Base-by-base conservation (phyloP, 306 rosid genomes). In the Lathyrus tuberosus region DNA sequence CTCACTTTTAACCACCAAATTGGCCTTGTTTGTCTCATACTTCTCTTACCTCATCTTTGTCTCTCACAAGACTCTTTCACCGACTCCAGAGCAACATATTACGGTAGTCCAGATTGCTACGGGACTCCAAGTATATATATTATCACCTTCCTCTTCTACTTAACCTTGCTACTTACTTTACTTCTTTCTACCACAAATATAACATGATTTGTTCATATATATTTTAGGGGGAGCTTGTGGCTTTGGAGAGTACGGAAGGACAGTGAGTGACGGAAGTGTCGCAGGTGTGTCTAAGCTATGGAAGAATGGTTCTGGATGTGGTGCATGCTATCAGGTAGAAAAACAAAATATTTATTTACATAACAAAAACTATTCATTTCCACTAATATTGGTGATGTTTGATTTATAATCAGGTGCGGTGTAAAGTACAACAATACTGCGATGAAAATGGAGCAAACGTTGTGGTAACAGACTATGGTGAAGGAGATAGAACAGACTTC, bases 211-310 rank as follows among this genome's bases (percentile, higher is more conserved):
- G 14, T 46, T 2, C 24, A 69, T 75, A 30, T 54, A 28, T 74
- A 31, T 18, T 75, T 35, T 64, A 90, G 98, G 69, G 31, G 98
- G 98, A 70, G 98, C 97, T 56, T 93, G 98, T 78, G 96, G 98
- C 11, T 93, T 65, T 72, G 89, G 90, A 2, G 98, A 85, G 70
- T 85, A 70, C 24, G 98, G 98, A 81, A 90, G 83, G 17, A 90
- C 91, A 0, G 82, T 90, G 28, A 83, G 90, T 62, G 86, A 88
- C 65, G 98, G 96, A 38, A 78, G 59, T 30, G 98, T 93, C 2
- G 40, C 96, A n/a, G 96, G 90, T 10, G 96, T 88, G 66, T 76
- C 96, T 5, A 53, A 78, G 71, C 96, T 93, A 16, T 93, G 80
- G 67, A 86, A 54, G 75, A 78, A 85, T 73, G 98, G 97, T 10